phyloP scores from a whole-genome alignment of 1,284 basidiomycete genomes.

The Crucibulum parvulum region DNA sequence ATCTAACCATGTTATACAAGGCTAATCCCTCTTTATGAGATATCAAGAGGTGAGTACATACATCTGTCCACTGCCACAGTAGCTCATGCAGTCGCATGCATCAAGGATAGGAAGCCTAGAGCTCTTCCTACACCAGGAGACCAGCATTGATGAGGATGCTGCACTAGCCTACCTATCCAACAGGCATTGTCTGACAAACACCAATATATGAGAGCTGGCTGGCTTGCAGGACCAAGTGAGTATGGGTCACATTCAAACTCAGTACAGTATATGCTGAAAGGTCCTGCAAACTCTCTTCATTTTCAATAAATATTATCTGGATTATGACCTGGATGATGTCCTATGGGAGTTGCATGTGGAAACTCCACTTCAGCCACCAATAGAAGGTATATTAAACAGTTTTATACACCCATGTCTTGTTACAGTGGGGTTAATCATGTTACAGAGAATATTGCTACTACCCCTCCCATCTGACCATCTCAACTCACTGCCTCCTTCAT shows the following conservation, averaged over 20 bases:
- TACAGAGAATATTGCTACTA: slow-evolving; percentile 67
- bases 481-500: slow-evolving; percentile 70
- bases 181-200: slow-evolving; percentile 68
- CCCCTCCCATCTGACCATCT: slow-evolving; percentile 72
- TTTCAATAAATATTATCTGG: slow-evolving; percentile 81
- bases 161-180: slow-evolving; percentile 81
- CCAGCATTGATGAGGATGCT: slow-evolving; percentile 67
- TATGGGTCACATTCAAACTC: background rate
- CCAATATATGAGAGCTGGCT: slow-evolving; percentile 76
- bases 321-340: slow-evolving; percentile 68
- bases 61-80: background rate
- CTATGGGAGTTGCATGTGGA: slow-evolving; percentile 64
- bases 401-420: background rate
- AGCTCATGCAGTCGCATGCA: background rate
- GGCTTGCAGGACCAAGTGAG: slow-evolving; percentile 75
- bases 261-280: background rate
- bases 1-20: slow-evolving; percentile 36
- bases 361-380: slow-evolving; percentile 65
- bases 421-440: slow-evolving; percentile 7
- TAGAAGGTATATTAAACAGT: slow-evolving; percentile 58
- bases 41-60: slow-evolving; percentile 66
- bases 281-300: slow-evolving; percentile 69
- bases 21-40: slow-evolving; percentile 72
- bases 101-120: slow-evolving; percentile 68
- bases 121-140: slow-evolving; percentile 69